phyloP scores from a whole-genome alignment of 805 yeast genomes.

The Nakazawaea anatomiae region DNA sequence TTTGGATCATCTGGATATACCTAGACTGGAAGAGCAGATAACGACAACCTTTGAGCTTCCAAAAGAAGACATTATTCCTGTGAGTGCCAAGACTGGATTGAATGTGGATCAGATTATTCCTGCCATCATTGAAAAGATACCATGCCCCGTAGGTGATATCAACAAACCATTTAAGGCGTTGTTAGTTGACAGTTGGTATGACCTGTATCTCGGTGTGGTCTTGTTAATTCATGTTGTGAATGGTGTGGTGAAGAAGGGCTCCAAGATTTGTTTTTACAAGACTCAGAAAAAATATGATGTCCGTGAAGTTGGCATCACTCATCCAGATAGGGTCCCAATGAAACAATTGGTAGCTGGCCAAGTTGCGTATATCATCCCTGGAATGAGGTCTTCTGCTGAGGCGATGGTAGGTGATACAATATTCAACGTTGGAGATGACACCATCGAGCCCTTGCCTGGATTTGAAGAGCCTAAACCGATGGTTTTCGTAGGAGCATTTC shows the following conservation, averaged over 20 bases:
- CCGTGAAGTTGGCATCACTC: slow-evolving; percentile 92
- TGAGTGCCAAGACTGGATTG: slow-evolving; percentile 87
- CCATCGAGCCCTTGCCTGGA: slow-evolving; percentile 80
- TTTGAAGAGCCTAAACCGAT: slow-evolving; percentile 96
- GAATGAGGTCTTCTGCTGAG: slow-evolving; percentile 82
- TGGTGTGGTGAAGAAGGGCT: slow-evolving; percentile 71
- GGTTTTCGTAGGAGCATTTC: slow-evolving; percentile 98
- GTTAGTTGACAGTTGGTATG: slow-evolving; percentile 97
- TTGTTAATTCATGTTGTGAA: slow-evolving; percentile 80
- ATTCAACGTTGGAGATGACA: slow-evolving; percentile 48
- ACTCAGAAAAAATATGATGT: slow-evolving; percentile 75
- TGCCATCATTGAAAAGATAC: slow-evolving; percentile 73
- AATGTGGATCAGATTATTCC: slow-evolving; percentile 80
- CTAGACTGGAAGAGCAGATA: slow-evolving; percentile 78
- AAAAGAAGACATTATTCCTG: slow-evolving; percentile 66
- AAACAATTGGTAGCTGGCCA: slow-evolving; percentile 76
- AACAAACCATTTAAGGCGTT: slow-evolving; percentile 60
- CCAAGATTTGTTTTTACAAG: slow-evolving; percentile 71
- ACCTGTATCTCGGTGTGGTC: slow-evolving; percentile 86
- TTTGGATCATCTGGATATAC: slow-evolving; percentile 79
- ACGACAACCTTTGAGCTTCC: slow-evolving; percentile 77
- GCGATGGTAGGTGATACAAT: slow-evolving; percentile 92
- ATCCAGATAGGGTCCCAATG: slow-evolving; percentile 75
- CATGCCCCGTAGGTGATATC: slow-evolving; percentile 60
- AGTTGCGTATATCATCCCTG: slow-evolving; percentile 91